phyloP scores from a whole-genome alignment of 495 filamentous ascomycete genomes.

The Haplographium delicatum region DNA sequence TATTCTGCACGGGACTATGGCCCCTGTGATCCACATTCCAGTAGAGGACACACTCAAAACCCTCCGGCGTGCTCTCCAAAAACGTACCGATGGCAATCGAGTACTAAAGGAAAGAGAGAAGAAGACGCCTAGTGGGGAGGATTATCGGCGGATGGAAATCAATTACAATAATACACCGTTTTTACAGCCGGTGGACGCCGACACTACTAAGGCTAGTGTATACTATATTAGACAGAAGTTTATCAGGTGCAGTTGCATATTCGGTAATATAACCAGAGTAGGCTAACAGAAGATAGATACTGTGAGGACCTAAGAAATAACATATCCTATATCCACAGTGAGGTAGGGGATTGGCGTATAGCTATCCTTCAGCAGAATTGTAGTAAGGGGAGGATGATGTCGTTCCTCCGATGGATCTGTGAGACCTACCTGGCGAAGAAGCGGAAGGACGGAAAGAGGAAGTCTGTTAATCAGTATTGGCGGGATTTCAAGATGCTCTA shows the following conservation, averaged over 20 bases:
- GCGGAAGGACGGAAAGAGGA: no score
- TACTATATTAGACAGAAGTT: slow-evolving; percentile 19
- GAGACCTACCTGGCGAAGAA: slow-evolving; percentile 3
- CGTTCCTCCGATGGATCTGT: slow-evolving; percentile 14
- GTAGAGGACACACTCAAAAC: slow-evolving; percentile 10
- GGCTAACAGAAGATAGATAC: no score
- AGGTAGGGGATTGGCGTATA: slow-evolving; percentile 1
- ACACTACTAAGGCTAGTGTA: slow-evolving; percentile 19
- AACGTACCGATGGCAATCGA: slow-evolving; percentile 9
- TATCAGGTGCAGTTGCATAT: slow-evolving; percentile 8
- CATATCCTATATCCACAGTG: slow-evolving; percentile 8
- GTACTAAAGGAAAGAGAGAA: slow-evolving; percentile 19
- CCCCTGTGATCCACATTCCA: slow-evolving; percentile 13
- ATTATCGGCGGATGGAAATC: slow-evolving; percentile 9
- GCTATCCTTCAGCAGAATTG: slow-evolving; percentile 13
- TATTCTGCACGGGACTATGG: no score
- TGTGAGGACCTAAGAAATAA: slow-evolving; percentile 6
- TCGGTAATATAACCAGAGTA: no score
- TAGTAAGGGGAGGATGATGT: slow-evolving; percentile 17
- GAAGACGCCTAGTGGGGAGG: slow-evolving; percentile 8
- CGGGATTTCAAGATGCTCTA: slow-evolving; percentile 25
- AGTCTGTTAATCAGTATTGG: slow-evolving; percentile 18
- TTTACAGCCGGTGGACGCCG: slow-evolving; percentile 3
- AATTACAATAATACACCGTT: slow-evolving; percentile 6
- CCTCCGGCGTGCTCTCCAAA: slow-evolving; percentile 8